Evolutionary conservation across 805 yeast species (phyloP), one percentile per base, ranked within the genome.

Genomic region (Lipomyces spencermartinsiae): DNA sequence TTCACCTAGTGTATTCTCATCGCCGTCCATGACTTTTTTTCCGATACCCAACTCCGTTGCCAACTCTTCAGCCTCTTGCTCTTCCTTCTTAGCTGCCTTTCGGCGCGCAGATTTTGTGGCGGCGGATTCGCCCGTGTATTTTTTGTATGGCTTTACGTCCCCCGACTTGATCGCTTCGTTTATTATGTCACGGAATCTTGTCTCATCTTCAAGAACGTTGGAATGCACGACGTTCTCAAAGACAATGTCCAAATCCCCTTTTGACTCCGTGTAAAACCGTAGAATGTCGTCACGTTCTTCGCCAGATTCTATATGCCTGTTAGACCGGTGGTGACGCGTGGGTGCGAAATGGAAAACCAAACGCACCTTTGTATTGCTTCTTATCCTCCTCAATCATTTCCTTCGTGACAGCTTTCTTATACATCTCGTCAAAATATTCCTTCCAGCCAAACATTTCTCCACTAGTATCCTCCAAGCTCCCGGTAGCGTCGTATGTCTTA

Each of bases 161-260:
- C 80, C 79, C 0, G 79, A 78, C 4, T 76, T 76, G 16, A 85
- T 77, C 54, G 87, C 79, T 14, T 80, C 80, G 39, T 82, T 79
- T 35, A 92, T 84, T 0, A 87, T 81, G 1, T 76, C 76, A 65
- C 83, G 85, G 57, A 90, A 82, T 51, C 97, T 82, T 39, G 78
- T 78, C 73, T 91, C 96, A 73, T 89, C 92, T 0, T 76, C 80
- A 49, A 81, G 83, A 57, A 89, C 83, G 69, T 89, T 93, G 62
- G 90, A 82, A 78, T 93, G 97, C 9, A 95, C 90, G 2, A 93
- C 88, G 43, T 83, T 82, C 76, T 92, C 97, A 75, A 92, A 90
- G 5, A 92, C 79, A 61, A 82, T 81, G 58, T 88, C 80, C 73
- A 92, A 85, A 73, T 91, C 91, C 4, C 97, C 97, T 14, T 86